A percentile compares a stretch with the other conserved stretches of the same genome.
These are phyloP conservation scores for Candida qinlingensis DNA, from an alignment of 805 yeast species.

Conservation along the genomic window DNA sequence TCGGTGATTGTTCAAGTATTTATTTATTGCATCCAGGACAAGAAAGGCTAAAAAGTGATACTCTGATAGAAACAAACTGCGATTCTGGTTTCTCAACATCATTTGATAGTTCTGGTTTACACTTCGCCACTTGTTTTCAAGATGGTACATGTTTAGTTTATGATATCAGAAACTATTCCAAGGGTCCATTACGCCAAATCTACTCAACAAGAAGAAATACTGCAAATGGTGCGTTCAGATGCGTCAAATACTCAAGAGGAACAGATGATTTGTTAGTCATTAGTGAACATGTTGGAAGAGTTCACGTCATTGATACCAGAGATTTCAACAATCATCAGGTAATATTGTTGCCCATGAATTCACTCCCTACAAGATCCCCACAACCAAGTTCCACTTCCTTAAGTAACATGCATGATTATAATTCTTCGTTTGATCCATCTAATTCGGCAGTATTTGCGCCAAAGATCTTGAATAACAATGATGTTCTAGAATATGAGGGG, in stretches of 20 bases:
- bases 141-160: slow-evolving; percentile 76
- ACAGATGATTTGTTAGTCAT: slow-evolving; percentile 72
- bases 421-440: not conserved
- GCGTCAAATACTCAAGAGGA: slow-evolving; percentile 55
- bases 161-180: slow-evolving; percentile 59
- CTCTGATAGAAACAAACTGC: slow-evolving; percentile 48
- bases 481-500: slow-evolving; percentile 20
- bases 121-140: slow-evolving; percentile 79
- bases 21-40: slow-evolving; percentile 42
- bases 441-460: slow-evolving; percentile 12
- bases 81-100: slow-evolving; percentile 83
- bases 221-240: slow-evolving; percentile 62
- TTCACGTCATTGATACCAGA: slow-evolving; percentile 79
- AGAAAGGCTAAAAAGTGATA: slow-evolving; percentile 26
- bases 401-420: not conserved
- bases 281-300: slow-evolving; percentile 81
- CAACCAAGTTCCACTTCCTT: slow-evolving; percentile 7
- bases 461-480: slow-evolving; percentile 21
- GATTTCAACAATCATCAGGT: slow-evolving; percentile 73
- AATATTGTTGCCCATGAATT: slow-evolving; percentile 50
- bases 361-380: slow-evolving; percentile 1
- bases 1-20: slow-evolving; percentile 74
- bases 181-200: slow-evolving; percentile 47
- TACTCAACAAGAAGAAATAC: slow-evolving; percentile 54
- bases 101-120: slow-evolving; percentile 67